These are phyloP conservation scores for Cladochytrium replicatum DNA, from an alignment of 192 early-diverging fungal genomes.

Conservation along the genomic window DNA sequence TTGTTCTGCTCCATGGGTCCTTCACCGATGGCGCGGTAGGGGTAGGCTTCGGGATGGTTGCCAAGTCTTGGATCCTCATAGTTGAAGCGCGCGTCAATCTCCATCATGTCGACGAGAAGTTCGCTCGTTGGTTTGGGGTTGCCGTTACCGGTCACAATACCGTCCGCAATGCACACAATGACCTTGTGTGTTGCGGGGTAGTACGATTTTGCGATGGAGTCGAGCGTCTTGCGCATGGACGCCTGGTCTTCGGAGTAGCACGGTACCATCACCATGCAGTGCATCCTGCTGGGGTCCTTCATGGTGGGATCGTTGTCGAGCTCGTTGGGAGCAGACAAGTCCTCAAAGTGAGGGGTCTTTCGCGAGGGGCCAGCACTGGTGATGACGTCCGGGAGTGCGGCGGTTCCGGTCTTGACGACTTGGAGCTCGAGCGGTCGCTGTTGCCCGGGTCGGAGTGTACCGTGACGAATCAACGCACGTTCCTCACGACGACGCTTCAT, in stretches of 20 bases:
- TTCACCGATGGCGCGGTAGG: constrained; percentile 76
- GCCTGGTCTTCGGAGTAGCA: constrained; percentile 85
- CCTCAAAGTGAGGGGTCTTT: no score
- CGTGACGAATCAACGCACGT: no score
- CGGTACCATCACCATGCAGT: constrained; percentile 65
- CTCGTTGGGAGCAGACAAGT: no score
- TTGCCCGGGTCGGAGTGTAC: no score
- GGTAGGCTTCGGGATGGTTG: constrained; percentile 59
- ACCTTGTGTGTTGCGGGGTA: constrained; percentile 82
- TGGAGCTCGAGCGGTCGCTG: constrained; percentile 15
- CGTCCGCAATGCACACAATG: constrained; percentile 80
- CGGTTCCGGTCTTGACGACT: constrained; percentile 11
- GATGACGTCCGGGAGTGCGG: no score
- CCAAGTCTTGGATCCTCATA: constrained; percentile 29
- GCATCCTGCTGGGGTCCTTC: constrained; percentile 35
- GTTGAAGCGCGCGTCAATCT: constrained; percentile 34
- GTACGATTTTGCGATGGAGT: constrained; percentile 70
- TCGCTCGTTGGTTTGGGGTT: constrained; percentile 74
- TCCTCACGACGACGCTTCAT: constrained; percentile 3
- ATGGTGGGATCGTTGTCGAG: constrained; percentile 19
- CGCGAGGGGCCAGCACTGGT: no score
- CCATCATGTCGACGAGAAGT: constrained; percentile 73
- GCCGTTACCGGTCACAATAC: constrained; percentile 77
- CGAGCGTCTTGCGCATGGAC: constrained; percentile 68
- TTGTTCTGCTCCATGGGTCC: constrained; percentile 85